Base-by-base conservation (phyloP, 2,329 filamentous ascomycete genomes). In the Calcarisporium arbuscula region DNA sequence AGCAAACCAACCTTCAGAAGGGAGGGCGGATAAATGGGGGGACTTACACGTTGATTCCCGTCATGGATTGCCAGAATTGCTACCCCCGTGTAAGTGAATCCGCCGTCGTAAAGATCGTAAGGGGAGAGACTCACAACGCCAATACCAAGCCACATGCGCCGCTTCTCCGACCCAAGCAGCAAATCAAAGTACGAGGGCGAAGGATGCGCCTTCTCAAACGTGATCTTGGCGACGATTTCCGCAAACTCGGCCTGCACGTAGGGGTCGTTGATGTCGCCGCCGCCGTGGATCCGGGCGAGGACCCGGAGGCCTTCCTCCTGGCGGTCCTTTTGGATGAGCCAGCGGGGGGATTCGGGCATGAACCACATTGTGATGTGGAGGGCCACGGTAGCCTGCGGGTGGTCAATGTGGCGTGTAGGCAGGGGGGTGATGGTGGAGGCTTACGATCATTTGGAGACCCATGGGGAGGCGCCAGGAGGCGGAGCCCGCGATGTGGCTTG, bases 401-500 rank as follows among this genome's bases (percentile, higher is more conserved):
- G 5, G 7, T 38, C 15, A 27, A n/a, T 38, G 14, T 2, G 7
- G 6, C 14, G 17, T 10, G 9, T 1, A 10, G 5, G 5, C 5
- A 2, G 12, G 2, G 6, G 4, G 12, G 16, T 3, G 6, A 5
- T 3, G 6, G 4, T 5, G 4, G 19, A 4, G 4, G 19, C 28
- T 31, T 14, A 35, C 36, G n/a, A 54, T 38, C 15, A 53, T 53
- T 32, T 56, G 52, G 3, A 56, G 20, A 16, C 51, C 41, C 36
- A 54, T 53, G 1, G 53, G 53, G 4, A 56, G 42, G 14, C 49
- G 48, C 52, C 51, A 56, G 4, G 53, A 48, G 41, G 45, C 52
- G 20, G 49, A 33, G 7, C 38, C 44, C 5, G 30, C 16, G 11
- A 56, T 55, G 17, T 44, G 46, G 26, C 48, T 46, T 4, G 52